Evolutionary conservation across 495 filamentous ascomycete species (phyloP), one percentile per base, ranked within the genome.

Genomic region (Lentithecium fluviatile): DNA sequence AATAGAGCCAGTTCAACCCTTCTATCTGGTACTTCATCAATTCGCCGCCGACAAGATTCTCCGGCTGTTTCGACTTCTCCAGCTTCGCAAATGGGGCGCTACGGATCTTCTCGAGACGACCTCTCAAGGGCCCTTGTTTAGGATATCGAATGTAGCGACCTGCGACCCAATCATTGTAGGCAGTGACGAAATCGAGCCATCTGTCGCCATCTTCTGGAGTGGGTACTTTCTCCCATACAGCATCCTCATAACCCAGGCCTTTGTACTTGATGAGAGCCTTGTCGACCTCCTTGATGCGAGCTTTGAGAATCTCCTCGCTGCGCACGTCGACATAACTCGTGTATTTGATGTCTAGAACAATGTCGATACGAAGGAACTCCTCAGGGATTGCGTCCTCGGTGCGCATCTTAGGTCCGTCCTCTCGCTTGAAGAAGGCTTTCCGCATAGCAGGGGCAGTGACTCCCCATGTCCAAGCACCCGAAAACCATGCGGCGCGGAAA

Each of bases 1-100:
- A 96, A 58, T 95, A 87, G n/a, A 97, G 82, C 91, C 94, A 99
- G 70, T 97, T 97, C 57, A 97, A 72, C 15, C 95, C 95, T 19
- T 97, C 90, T 40, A 93, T 75, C 69, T 99, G 95, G 70, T 99
- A 99, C 11, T 82, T 78, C 92, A 99, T 97, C 37, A 97, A 78
- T 58, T 90, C 79, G 10, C 93, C 93, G 20, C 89, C 85, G 20
- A 75, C 81, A 11, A 99, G 75, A 34, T 85, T 82, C 23, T 77
- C 72, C 0, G 95, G 93, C 70, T 99, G 95, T 23, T 77, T 72
- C 45, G 85, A 79, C 64, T 89, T 79, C 60, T 88, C 81, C 17
- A 94, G 74, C 0, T 84, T 78, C 23, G 70, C 70, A 65, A 97
- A 99, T 36, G 85, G 73, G 56, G 82, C 78, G 13, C 71, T 69